Conservation (phyloP, 164 flowering plant species). For the Annona cherimola region DNA sequence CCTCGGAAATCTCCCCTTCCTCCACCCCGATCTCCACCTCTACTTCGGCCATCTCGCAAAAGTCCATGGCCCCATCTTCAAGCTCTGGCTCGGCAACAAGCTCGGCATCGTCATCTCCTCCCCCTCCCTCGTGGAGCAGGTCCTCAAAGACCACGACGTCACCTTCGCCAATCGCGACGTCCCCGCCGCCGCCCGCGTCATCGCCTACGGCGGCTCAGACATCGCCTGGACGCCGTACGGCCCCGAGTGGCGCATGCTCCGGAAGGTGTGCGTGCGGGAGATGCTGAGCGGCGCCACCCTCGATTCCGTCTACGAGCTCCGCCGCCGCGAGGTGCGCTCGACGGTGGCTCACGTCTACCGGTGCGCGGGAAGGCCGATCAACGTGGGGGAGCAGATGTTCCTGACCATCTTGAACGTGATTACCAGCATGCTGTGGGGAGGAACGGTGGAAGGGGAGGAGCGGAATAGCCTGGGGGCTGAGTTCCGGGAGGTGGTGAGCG, state of each 20-base stretch:
- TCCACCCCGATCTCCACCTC: constrained; percentile 39
- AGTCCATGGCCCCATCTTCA: constrained; percentile 37
- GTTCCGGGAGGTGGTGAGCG: constrained; percentile 31
- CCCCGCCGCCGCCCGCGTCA: constrained; percentile 20
- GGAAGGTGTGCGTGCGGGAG: constrained; percentile 39
- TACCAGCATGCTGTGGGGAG: constrained; percentile 55
- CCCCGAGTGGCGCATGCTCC: constrained; percentile 37
- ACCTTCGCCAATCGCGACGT: constrained; percentile 44
- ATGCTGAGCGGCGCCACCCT: constrained; percentile 30
- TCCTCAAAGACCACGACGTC: constrained; percentile 41
- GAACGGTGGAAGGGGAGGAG: constrained; percentile 29
- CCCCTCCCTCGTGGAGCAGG: constrained; percentile 32
- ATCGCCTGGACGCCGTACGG: constrained; percentile 41
- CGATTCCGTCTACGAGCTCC: constrained; percentile 30
- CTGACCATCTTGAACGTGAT: constrained; percentile 33
- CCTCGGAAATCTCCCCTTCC: constrained; percentile 42
- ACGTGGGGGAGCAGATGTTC: constrained; percentile 45
- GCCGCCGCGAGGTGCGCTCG: constrained; percentile 29
- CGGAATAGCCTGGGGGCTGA: constrained; percentile 29
- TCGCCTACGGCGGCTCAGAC: constrained; percentile 35
- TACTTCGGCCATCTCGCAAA: constrained; percentile 27
- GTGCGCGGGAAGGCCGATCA: constrained; percentile 24
- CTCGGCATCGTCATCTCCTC: constrained; percentile 35
- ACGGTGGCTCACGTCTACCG: constrained; percentile 19
- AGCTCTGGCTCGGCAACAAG: constrained; percentile 36